Conservation (phyloP, 345 rosid genomes). For the Melaleuca alternifolia region DNA sequence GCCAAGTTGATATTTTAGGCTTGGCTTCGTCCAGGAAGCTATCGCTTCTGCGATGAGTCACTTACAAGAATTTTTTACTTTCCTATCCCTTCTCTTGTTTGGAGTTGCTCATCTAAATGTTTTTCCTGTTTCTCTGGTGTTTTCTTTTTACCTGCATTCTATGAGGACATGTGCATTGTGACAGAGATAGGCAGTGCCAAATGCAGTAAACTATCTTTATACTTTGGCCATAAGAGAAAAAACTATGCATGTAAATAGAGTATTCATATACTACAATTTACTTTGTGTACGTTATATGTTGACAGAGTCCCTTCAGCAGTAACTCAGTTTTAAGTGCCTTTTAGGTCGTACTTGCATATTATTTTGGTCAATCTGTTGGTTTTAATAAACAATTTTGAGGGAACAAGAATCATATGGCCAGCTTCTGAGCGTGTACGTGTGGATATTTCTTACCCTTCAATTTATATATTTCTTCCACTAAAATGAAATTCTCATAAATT, state of each 20-base stretch:
- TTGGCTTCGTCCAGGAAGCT: too few species aligned
- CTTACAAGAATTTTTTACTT: too few species aligned
- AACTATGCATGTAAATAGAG: neutral
- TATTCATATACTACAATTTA: neutral
- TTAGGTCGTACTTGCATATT: neutral
- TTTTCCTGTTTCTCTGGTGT: neutral
- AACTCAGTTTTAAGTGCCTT: neutral
- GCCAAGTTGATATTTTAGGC: too few species aligned
- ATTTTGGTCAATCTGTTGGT: neutral
- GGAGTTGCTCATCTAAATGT: neutral
- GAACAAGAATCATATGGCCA: neutral
- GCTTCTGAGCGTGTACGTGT: neutral
- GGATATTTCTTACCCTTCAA: neutral
- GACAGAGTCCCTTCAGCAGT: neutral
- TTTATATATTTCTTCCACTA: neutral
- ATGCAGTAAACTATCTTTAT: neutral
- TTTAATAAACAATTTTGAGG: neutral
- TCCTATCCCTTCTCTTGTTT: too few species aligned
- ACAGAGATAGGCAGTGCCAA: neutral
- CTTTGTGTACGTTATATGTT: neutral
- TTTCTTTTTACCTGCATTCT: neutral
- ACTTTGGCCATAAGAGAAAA: neutral
- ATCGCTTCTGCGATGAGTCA: too few species aligned
- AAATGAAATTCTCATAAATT: neutral
- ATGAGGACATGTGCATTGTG: neutral